These are phyloP conservation scores for Dichomitus squalens DNA, from an alignment of 1,284 basidiomycete genomes.

Conservation along the genomic window DNA sequence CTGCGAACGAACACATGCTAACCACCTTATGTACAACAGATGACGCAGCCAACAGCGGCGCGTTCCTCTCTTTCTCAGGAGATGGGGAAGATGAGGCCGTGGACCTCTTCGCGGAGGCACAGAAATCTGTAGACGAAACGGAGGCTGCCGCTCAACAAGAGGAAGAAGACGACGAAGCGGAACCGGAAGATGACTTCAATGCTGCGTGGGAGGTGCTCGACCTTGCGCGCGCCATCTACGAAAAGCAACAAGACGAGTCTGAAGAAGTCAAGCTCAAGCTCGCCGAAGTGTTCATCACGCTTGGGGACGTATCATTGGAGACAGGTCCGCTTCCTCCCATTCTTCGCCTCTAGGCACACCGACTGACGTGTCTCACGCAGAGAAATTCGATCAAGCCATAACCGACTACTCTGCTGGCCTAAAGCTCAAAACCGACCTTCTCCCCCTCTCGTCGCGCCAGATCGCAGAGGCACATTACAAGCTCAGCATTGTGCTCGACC, in stretches of 20 bases:
- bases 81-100: slow-evolving; percentile 66
- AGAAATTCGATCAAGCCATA: slow-evolving; percentile 92
- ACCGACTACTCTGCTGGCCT: slow-evolving; percentile 80
- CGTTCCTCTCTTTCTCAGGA: slow-evolving; percentile 75
- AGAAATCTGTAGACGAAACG: slow-evolving; percentile 44
- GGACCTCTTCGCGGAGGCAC: slow-evolving; percentile 64
- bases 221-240: slow-evolving; percentile 82
- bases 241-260: slow-evolving; percentile 60
- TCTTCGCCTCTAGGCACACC: background rate
- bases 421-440: slow-evolving; percentile 66
- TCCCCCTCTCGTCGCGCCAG: slow-evolving; percentile 81
- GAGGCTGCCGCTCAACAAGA: slow-evolving; percentile 49
- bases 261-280: slow-evolving; percentile 72
- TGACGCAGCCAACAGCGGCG: slow-evolving; percentile 44
- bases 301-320: slow-evolving; percentile 89
- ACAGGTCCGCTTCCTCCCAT: slow-evolving; percentile 61
- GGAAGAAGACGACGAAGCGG: slow-evolving; percentile 61
- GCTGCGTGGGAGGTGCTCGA: slow-evolving; percentile 94
- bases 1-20: no score
- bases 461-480: slow-evolving; percentile 91
- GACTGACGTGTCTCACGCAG: slow-evolving; percentile 41
- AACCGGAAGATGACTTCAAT: slow-evolving; percentile 92
- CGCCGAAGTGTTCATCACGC: slow-evolving; percentile 81
- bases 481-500: slow-evolving; percentile 85
- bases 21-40: no score